phyloP scores from a whole-genome alignment of 345 rosid species.

The Mercurialis annua region DNA sequence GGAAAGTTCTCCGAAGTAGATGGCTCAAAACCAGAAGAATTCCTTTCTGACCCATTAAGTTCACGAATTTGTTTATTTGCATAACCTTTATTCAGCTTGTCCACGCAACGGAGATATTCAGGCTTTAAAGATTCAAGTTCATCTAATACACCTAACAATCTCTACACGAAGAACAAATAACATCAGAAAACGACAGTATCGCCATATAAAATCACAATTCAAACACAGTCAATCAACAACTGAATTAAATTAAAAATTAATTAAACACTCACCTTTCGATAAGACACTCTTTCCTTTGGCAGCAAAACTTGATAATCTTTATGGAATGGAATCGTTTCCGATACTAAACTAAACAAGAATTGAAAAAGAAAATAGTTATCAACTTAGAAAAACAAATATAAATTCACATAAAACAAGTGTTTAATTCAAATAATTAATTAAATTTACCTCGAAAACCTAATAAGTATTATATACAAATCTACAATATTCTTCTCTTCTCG shows the following conservation, averaged over 20 bases:
- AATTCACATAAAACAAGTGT: neutral
- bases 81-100: conserved; percentile 44
- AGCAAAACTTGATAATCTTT: conserved; percentile 63
- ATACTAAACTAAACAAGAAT: conserved; percentile 60
- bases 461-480: conserved; percentile 85
- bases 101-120: conserved; percentile 48
- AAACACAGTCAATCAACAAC: neutral
- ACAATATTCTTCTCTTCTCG: conserved; percentile 81
- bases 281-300: conserved; percentile 51
- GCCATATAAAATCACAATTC: neutral
- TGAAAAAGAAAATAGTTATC: conserved; percentile 3
- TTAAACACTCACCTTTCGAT: conserved; percentile 60
- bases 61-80: conserved; percentile 29
- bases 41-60: conserved; percentile 33
- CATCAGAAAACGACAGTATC: conserved; percentile 2
- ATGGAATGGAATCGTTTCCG: conserved; percentile 91
- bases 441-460: conserved; percentile 77
- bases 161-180: conserved; percentile 43
- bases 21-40: conserved; percentile 33
- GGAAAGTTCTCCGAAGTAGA: conserved; percentile 44
- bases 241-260: neutral
- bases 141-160: conserved; percentile 53
- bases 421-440: no score
- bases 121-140: conserved; percentile 87
- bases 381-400: neutral